Conservation (phyloP, 23 red algal genomes). For the Cyanidium caldarium region DNA sequence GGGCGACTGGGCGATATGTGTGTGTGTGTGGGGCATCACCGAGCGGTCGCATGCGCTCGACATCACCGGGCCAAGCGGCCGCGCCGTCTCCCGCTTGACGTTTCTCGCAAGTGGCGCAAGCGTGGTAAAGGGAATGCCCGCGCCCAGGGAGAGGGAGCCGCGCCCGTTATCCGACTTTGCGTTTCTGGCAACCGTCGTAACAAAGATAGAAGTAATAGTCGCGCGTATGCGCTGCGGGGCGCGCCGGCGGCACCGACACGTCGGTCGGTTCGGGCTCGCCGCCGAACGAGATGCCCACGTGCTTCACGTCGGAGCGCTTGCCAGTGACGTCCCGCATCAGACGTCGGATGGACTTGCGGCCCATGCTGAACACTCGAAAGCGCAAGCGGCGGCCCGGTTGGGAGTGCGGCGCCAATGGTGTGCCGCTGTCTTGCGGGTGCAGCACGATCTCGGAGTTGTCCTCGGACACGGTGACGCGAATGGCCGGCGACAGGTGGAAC, state of each 20-base stretch:
- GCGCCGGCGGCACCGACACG: too few species aligned
- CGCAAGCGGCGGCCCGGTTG: neutral
- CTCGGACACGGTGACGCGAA: neutral
- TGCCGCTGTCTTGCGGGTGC: neutral
- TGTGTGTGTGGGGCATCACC: too few species aligned
- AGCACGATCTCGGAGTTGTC: neutral
- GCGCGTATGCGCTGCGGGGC: neutral
- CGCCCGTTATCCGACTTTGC: too few species aligned
- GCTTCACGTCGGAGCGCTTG: neutral
- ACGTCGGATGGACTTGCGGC: neutral
- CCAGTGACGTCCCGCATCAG: neutral
- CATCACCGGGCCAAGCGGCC: too few species aligned
- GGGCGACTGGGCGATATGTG: too few species aligned
- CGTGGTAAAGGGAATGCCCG: too few species aligned
- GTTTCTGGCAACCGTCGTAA: slow-evolving; percentile 7
- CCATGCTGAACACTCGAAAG: slow-evolving; percentile 1
- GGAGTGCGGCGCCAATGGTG: neutral
- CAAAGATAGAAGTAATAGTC: slow-evolving; percentile 6
- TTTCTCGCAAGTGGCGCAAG: too few species aligned
- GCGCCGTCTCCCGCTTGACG: too few species aligned
- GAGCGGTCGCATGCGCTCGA: too few species aligned
- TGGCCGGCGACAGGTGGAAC: neutral
- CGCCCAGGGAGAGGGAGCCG: too few species aligned
- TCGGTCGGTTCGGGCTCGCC: neutral
- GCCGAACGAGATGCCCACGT: neutral